Percentiles rank a stretch among this genome's conserved stretches.
These are phyloP conservation scores for Exobasidium rhododendri DNA, from an alignment of 1,284 basidiomycete genomes.

Conservation along the genomic window DNA sequence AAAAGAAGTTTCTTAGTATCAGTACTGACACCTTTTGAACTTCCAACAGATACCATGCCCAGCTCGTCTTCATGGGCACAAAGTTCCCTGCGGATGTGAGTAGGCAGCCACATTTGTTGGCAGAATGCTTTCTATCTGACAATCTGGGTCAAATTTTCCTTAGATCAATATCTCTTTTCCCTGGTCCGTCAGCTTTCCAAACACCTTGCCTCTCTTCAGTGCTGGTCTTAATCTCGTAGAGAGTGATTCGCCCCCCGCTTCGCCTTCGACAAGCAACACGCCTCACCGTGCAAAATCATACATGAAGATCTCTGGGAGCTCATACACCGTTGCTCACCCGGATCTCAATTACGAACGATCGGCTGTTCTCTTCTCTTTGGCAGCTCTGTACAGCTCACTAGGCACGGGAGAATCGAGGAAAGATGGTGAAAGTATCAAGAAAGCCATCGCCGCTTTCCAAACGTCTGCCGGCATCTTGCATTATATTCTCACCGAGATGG, in stretches of 20 bases:
- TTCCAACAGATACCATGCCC: conserved; percentile 74
- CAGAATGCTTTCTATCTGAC: too few relatives aligned
- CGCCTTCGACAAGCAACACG: conserved; percentile 24
- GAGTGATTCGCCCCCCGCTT: conserved; percentile 21
- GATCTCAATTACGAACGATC: conserved; percentile 39
- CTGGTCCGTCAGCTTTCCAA: conserved; percentile 38
- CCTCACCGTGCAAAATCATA: conserved; percentile 15
- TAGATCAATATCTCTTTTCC: conserved; percentile 37
- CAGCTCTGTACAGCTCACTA: conserved; percentile 35
- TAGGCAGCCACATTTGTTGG: too few relatives aligned
- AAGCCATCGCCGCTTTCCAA: conserved; percentile 43
- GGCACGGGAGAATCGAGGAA: conserved; percentile 34
- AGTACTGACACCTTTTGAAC: conserved; percentile 14
- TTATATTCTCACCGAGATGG: conserved; percentile 5
- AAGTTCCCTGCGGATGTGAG: conserved; percentile 69
- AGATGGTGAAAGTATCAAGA: conserved; percentile 46
- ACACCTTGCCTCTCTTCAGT: conserved; percentile 24
- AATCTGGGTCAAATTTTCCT: too few relatives aligned
- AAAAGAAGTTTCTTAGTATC: conserved; percentile 21
- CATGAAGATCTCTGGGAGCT: conserved; percentile 24
- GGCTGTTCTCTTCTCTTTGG: conserved; percentile 35
- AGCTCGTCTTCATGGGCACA: conserved; percentile 72
- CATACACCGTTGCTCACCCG: conserved; percentile 34
- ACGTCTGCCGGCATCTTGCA: conserved; percentile 14
- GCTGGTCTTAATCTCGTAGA: conserved; percentile 10